A percentile compares a stretch with the other conserved stretches of the same genome.
phyloP scores from a whole-genome alignment of 2,329 filamentous ascomycete genomes.

The Exophiala sp. region DNA sequence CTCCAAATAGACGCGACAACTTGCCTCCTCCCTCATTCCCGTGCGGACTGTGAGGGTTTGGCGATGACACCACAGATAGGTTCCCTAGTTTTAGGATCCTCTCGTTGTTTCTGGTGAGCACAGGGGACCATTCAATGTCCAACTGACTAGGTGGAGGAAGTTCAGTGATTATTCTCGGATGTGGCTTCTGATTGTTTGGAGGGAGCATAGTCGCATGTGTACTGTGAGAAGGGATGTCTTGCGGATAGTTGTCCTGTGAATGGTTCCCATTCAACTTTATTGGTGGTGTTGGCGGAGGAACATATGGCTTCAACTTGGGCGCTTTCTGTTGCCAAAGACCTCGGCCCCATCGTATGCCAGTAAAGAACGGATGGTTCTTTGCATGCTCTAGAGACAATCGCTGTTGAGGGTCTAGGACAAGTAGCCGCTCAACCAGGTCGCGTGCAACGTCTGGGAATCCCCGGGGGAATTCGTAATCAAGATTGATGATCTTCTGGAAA shows the following conservation, averaged over 20 bases:
- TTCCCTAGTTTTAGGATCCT: constrained; percentile 92
- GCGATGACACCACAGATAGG: constrained; percentile 72
- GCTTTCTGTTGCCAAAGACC: constrained; percentile 84
- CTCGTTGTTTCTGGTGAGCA: constrained; percentile 84
- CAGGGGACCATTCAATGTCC: constrained; percentile 97
- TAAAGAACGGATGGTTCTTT: constrained; percentile 93
- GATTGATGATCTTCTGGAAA: constrained; percentile 92
- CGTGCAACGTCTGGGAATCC: constrained; percentile 81
- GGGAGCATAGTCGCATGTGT: constrained; percentile 35
- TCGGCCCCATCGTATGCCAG: constrained; percentile 77
- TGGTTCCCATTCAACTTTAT: constrained; percentile 63
- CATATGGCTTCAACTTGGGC: constrained; percentile 76
- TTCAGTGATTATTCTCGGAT: constrained; percentile 83
- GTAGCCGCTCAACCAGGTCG: constrained; percentile 81
- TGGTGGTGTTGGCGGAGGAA: constrained; percentile 68
- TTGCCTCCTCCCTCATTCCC: constrained; percentile 63
- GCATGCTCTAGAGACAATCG: constrained; percentile 91
- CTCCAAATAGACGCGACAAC: constrained; percentile 87
- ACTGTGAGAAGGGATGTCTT: constrained; percentile 37
- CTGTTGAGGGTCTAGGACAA: constrained; percentile 80
- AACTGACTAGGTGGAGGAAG: constrained; percentile 92
- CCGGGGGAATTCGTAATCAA: constrained; percentile 88
- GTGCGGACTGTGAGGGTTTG: constrained; percentile 67
- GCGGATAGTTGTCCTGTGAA: constrained; percentile 38
- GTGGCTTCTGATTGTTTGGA: constrained; percentile 47